These are phyloP conservation scores for Phallus indusiatus DNA, from an alignment of 768 basidiomycete species.

Conservation along the genomic window DNA sequence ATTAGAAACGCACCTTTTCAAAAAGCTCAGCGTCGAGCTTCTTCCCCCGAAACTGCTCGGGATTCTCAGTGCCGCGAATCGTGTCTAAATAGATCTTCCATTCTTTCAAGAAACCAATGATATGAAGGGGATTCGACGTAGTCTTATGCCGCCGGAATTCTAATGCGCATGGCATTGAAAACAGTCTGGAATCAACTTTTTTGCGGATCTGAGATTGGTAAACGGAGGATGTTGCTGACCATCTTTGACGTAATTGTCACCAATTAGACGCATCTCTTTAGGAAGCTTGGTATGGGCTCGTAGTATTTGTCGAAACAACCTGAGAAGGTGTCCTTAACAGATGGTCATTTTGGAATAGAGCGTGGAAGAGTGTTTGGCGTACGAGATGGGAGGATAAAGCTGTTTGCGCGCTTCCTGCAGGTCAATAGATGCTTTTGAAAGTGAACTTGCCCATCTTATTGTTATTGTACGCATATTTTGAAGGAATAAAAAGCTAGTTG, in stretches of 20 bases:
- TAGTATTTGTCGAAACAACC: slow-evolving; percentile 73
- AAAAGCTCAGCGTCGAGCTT: slow-evolving; percentile 60
- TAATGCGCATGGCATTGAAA: slow-evolving; percentile 33
- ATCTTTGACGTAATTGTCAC: slow-evolving; percentile 78
- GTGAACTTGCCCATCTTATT: slow-evolving; percentile 37
- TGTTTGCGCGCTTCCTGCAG: slow-evolving; percentile 54
- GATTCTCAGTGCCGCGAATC: background rate
- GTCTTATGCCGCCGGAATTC: slow-evolving; percentile 82
- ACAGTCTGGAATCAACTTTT: too few relatives aligned
- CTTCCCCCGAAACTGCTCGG: slow-evolving; percentile 62
- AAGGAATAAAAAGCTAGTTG: background rate
- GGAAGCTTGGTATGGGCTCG: slow-evolving; percentile 72
- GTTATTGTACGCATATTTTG: slow-evolving; percentile 14
- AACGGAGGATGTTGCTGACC: slow-evolving; percentile 31
- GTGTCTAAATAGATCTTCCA: slow-evolving; percentile 82
- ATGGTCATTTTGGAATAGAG: background rate
- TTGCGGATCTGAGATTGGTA: too few relatives aligned
- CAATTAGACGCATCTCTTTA: slow-evolving; percentile 71
- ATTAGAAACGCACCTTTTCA: slow-evolving; percentile 52
- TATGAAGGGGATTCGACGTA: slow-evolving; percentile 76
- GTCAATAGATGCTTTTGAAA: slow-evolving; percentile 48
- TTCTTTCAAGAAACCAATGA: slow-evolving; percentile 91
- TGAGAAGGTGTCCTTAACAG: slow-evolving; percentile 19
- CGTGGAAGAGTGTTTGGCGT: slow-evolving; percentile 19
- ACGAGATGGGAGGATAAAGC: slow-evolving; percentile 81